Conservation (phyloP, 352 stramenopile species). For the Blastocystis sp. region DNA sequence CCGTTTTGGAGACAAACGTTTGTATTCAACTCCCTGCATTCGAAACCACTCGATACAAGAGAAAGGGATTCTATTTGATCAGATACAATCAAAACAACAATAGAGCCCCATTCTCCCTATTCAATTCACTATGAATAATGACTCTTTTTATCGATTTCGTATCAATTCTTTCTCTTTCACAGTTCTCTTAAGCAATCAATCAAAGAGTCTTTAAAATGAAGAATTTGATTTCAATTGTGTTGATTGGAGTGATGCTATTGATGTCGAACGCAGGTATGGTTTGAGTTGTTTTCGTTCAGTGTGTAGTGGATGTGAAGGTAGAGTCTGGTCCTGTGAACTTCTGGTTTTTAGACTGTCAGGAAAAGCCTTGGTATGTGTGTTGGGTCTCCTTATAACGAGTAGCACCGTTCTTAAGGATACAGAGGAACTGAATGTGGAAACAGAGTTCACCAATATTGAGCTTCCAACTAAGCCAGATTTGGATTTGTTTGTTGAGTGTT, state of each 20-base stretch:
- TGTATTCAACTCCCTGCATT: conserved; percentile 58
- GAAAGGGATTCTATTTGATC: neutral
- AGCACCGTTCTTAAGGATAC: neutral
- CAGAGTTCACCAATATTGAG: neutral
- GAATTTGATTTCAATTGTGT: neutral
- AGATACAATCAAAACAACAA: neutral
- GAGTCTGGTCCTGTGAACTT: conserved; percentile 45
- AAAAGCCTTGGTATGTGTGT: neutral
- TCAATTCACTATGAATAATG: neutral
- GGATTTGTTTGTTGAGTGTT: conserved; percentile 46
- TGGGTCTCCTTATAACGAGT: neutral
- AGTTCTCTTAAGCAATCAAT: neutral
- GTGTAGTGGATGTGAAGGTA: conserved; percentile 11
- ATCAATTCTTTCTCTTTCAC: neutral
- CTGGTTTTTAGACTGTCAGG: conserved; percentile 45
- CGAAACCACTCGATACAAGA: neutral
- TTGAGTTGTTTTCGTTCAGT: neutral
- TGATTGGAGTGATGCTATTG: neutral
- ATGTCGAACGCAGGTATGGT: neutral
- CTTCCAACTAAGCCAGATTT: neutral
- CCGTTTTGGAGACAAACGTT: neutral
- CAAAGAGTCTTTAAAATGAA: neutral
- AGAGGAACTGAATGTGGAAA: neutral
- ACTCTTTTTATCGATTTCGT: neutral
- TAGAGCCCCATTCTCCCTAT: neutral